Evolutionary conservation across 768 basidiomycete species (phyloP), one percentile per base, ranked within the genome.

Genomic region (Termitomyces sp.): DNA sequence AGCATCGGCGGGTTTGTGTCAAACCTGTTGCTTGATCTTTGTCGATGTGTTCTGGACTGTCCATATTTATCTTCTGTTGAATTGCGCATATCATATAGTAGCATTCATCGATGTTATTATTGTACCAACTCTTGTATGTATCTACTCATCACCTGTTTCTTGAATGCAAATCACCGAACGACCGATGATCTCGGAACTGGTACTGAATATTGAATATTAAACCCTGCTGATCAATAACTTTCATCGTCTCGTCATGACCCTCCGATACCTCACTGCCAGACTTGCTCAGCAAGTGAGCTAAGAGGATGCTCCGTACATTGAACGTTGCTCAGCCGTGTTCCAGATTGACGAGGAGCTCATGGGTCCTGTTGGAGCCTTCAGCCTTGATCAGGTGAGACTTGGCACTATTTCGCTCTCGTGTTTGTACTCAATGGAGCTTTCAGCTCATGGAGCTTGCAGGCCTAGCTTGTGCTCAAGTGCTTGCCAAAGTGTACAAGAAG

Each of bases 271-370:
- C 35, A 80, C 86, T 27, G 83, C 89, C 10, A 81, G 73, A 64
- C 73, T 91, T 59, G 89, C 91, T 11, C 90, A 91, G 68, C 88
- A 91, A 74, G 91, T 85, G 58, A 61, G 70, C 55, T 35, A 47
- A 40, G n/a, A 48, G 10, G 50, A 48, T 44, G 42, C 32, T 34
- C 16, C 41, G 25, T 42, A n/a, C 28, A 52, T 41, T 28, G 9
- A 46, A 52, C 5, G 32, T 30, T 16, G 32, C 45, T 54, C 23
- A 54, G 54, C 10, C 49, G n/a, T 28, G 30, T 27, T 49, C 11
- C 62, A 94, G 91, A 95, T 98, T 52, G 96, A 98, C 65, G 88
- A 91, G 65, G 91, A 97, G 66, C 84, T 98, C 47, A 98, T 98
- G 96, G 85, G 79, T 60, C 58, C 80, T 3, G 74, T 78, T n/a